Base-by-base conservation (phyloP, 208 protist genomes). In the Lotmaria passim region DNA sequence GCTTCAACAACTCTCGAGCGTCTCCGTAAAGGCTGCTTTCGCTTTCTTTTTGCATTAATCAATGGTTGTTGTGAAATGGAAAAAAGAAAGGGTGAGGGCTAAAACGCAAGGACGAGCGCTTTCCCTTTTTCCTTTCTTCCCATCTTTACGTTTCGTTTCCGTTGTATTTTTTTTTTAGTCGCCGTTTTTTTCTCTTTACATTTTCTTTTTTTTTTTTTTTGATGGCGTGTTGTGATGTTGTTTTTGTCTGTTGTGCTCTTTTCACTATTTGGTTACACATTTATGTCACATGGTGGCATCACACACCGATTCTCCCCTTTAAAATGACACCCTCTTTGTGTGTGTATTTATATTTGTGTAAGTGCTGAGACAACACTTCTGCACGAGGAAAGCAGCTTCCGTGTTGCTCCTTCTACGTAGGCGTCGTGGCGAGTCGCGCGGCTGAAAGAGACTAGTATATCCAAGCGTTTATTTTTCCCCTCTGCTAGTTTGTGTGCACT, bases 1-100 rank as follows among this genome's bases (percentile, higher is more conserved):
- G 88, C 58, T 96, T 94, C 57, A 55, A 70, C 41, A 75, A 72
- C 33, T 43, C 67, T 17, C 61, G 63, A 4, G 6, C 58, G 4
- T 38, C 55, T 33, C 41, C 6, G 47, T 46, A 66, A 64, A 64
- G 11, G 47, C 5, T 38, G 12, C 5, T 33, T 7, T 19, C 2
- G 23, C n/a, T 19, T 56, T 7, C 26, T 19, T 56, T 60, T 30
- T 28, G n/a, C n/a, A n/a, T n/a, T n/a, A n/a, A n/a, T n/a, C n/a
- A n/a, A n/a, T n/a, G n/a, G n/a, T n/a, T n/a, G n/a, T n/a, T n/a
- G n/a, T n/a, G n/a, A n/a, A n/a, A n/a, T n/a, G n/a, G n/a, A n/a
- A n/a, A n/a, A n/a, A n/a, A n/a, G n/a, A n/a, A n/a, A n/a, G n/a
- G n/a, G n/a, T n/a, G n/a, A n/a, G n/a, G n/a, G n/a, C n/a, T n/a